Percentiles rank a stretch among this genome's conserved stretches.
phyloP scores from a whole-genome alignment of 2,329 filamentous ascomycete genomes.

The Fusarium penzigii region DNA sequence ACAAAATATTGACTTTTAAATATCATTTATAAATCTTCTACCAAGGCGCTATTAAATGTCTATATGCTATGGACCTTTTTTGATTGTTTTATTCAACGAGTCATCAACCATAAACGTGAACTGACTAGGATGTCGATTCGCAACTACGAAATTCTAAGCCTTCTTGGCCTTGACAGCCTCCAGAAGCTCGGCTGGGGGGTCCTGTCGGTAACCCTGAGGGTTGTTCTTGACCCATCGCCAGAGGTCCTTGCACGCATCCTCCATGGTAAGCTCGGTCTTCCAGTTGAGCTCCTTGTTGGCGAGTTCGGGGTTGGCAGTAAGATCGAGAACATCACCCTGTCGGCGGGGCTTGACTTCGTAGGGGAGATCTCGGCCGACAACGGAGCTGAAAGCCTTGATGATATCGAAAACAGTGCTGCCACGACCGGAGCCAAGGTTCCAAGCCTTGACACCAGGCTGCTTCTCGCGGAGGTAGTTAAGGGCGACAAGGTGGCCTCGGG shows the following conservation, averaged over 20 bases:
- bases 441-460: constrained; percentile 87
- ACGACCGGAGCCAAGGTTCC: constrained; percentile 94
- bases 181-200: constrained; percentile 81
- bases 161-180: constrained; percentile 56
- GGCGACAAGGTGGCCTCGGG: constrained; percentile 81
- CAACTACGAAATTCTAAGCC: constrained; percentile 20
- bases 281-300: constrained; percentile 89
- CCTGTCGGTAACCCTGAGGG: constrained; percentile 89
- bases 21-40: constrained; percentile 9
- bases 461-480: constrained; percentile 85
- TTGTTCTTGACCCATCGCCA: constrained; percentile 99
- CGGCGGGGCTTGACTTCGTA: constrained; percentile 85
- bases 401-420: constrained; percentile 98
- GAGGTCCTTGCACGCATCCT: constrained; percentile 89
- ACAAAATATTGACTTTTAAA: neutral
- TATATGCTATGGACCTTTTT: constrained; percentile 24
- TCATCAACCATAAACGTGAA: constrained; percentile 15
- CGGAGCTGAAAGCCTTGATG: constrained; percentile 87
- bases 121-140: constrained; percentile 16
- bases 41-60: constrained; percentile 15
- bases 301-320: constrained; percentile 86
- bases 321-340: constrained; percentile 87
- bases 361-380: constrained; percentile 80
- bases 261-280: constrained; percentile 88
- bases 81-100: constrained; percentile 20